A percentile compares a stretch with the other conserved stretches of the same genome.
These are phyloP conservation scores for Solanum megistacrolobum DNA, from an alignment of 257 asterid genomes.

Conservation along the genomic window DNA sequence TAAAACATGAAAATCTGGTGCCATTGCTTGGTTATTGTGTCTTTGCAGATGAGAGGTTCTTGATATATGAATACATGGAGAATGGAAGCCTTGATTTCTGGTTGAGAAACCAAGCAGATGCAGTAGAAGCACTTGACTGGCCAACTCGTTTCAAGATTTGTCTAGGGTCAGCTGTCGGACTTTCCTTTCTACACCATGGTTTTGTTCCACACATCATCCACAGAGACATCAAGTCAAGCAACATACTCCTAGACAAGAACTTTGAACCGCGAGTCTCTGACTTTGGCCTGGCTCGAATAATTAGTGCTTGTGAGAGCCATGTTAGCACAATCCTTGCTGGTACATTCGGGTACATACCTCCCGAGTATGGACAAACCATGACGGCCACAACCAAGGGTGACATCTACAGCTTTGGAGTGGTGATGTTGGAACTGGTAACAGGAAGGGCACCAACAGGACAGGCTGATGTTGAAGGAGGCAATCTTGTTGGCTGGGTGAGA, in stretches of 20 bases:
- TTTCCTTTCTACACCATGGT: slow-evolving; percentile 75
- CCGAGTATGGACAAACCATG: slow-evolving; percentile 80
- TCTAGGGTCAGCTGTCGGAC: slow-evolving; percentile 55
- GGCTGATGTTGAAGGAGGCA: slow-evolving; percentile 72
- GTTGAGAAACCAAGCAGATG: slow-evolving; percentile 40
- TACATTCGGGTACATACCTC: slow-evolving; percentile 75
- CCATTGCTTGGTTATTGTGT: slow-evolving; percentile 63
- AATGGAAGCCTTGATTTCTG: slow-evolving; percentile 74
- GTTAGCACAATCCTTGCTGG: slow-evolving; percentile 73
- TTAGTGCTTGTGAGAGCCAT: slow-evolving; percentile 76
- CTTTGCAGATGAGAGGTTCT: slow-evolving; percentile 49
- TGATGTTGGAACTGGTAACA: slow-evolving; percentile 68
- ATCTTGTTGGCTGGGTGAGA: slow-evolving; percentile 85
- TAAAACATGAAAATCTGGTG: slow-evolving; percentile 55
- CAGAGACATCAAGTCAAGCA: slow-evolving; percentile 76
- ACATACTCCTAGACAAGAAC: slow-evolving; percentile 43
- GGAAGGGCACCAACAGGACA: slow-evolving; percentile 70
- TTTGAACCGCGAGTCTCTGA: slow-evolving; percentile 64
- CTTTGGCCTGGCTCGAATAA: slow-evolving; percentile 74
- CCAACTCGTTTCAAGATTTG: slow-evolving; percentile 64
- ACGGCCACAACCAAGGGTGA: slow-evolving; percentile 71
- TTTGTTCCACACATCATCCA: slow-evolving; percentile 74
- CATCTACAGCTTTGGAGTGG: slow-evolving; percentile 82
- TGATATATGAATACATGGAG: slow-evolving; percentile 76
- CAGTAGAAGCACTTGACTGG: slow-evolving; percentile 41